Base-by-base conservation (phyloP, 176 grass and related monocot genomes). In the Aechmea fasciata region DNA sequence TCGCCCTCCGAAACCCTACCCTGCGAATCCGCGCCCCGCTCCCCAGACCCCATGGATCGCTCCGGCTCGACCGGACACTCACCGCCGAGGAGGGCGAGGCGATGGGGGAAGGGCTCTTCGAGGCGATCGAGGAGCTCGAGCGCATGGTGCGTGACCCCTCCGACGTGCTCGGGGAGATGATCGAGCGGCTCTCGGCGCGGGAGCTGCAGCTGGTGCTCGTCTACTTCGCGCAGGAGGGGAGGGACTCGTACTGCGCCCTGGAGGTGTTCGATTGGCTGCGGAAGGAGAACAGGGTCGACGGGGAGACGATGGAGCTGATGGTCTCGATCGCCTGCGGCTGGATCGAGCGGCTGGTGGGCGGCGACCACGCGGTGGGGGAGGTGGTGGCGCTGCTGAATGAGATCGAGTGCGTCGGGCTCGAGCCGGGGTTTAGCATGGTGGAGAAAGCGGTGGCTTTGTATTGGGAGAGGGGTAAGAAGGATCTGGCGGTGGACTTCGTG, bases 301-400 rank as follows among this genome's bases (percentile, higher is more conserved):
- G 88, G 63, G 92, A 96, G 81, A 96, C 88, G 68, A 96, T 96
- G 92, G 92, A 96, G 78, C 82, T 96, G 65, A 96, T 96, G 92
- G 86, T 87, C 0, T 90, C 92, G 52, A 96, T 96, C 70, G 83
- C 88, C 20, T 96, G 92, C 55, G 92, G 86, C 1, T 96, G 92
- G 92, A 96, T 96, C 14, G 88, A 96, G 73, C 80, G 88, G 26
- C 73, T 91, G 63, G 87, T 96, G 0, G 86, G 89, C 2, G 75
- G 68, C 0, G 88, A 85, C 1, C 79, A 81, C 17, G 88, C 78
- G 73, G 83, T 92, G 11, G 74, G 70, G 22, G 92, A 96, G 25
- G 86, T 96, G 12, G 81, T 87, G 3, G 73, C 80, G 47, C 75
- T 96, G 61, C 86, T 96, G 23, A 88, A 83, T 10, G 92, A 96